Conservation (phyloP, 1,139 yeast species). For the Zygosaccharomyces sapae region DNA sequence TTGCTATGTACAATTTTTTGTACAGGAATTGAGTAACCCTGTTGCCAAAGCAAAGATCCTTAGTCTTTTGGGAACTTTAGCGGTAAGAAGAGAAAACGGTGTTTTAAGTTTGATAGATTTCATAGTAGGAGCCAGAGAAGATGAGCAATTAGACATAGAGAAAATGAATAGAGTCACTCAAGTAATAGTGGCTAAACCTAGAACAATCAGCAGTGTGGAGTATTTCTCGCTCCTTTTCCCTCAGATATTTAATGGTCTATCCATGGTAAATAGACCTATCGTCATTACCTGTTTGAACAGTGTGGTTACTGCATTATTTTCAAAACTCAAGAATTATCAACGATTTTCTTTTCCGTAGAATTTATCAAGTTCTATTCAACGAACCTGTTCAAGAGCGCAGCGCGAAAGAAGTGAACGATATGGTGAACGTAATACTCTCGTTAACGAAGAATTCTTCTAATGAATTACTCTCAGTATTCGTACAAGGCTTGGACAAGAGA, state of each 20-base stretch:
- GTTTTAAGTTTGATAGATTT: constrained; percentile 69
- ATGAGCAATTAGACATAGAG: constrained; percentile 58
- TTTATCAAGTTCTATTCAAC: constrained; percentile 43
- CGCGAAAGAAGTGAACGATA: constrained; percentile 55
- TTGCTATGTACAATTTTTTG: constrained; percentile 52
- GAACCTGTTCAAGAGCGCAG: constrained; percentile 36
- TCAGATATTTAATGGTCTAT: constrained; percentile 56
- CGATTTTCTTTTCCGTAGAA: constrained; percentile 53
- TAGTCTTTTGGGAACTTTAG: constrained; percentile 48
- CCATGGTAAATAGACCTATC: constrained; percentile 58
- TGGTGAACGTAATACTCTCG: constrained; percentile 61
- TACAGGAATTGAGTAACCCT: constrained; percentile 43
- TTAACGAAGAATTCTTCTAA: constrained; percentile 49
- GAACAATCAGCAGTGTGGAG: constrained; percentile 41
- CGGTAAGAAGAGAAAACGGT: constrained; percentile 61
- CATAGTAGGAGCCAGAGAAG: constrained; percentile 69
- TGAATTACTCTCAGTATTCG: constrained; percentile 43
- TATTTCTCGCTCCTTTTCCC: constrained; percentile 56
- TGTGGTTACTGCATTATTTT: constrained; percentile 51
- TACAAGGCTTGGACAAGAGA: constrained; percentile 30
- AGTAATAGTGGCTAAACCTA: constrained; percentile 61
- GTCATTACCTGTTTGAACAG: constrained; percentile 57
- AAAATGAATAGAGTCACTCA: constrained; percentile 63
- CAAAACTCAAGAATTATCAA: constrained; percentile 50
- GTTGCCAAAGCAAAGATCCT: constrained; percentile 46